Conservation (phyloP, 257 asterid genomes). For the Catharanthus roseus region DNA sequence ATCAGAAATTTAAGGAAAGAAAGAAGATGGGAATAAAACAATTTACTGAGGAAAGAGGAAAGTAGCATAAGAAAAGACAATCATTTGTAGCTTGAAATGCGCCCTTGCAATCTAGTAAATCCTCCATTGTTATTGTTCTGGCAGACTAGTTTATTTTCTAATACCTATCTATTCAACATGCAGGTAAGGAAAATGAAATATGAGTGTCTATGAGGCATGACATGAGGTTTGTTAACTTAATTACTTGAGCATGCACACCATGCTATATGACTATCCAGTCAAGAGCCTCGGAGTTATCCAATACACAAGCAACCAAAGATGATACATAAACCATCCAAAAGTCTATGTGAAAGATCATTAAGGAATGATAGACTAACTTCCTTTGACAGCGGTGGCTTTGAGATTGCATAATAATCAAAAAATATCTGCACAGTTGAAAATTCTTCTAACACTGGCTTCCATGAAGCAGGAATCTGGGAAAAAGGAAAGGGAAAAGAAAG, state of each 20-base stretch:
- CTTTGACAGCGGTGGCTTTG: constrained; percentile 80
- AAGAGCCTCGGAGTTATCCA: not conserved
- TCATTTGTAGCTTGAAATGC: not conserved
- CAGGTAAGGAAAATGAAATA: not conserved
- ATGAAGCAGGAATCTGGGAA: constrained; percentile 76
- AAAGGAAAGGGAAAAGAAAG: too few species aligned
- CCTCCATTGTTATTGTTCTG: not conserved
- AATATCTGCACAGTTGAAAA: constrained; percentile 78
- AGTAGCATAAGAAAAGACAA: not conserved
- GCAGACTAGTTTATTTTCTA: not conserved
- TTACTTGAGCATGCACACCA: not conserved
- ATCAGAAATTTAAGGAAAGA: not conserved
- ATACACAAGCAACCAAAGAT: not conserved
- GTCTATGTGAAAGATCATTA: not conserved
- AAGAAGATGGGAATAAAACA: not conserved
- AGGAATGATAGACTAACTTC: constrained; percentile 56
- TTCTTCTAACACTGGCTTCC: constrained; percentile 88
- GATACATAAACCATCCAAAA: not conserved
- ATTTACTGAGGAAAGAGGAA: not conserved
- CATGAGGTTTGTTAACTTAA: not conserved
- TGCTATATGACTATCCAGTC: not conserved
- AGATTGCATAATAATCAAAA: constrained; percentile 79
- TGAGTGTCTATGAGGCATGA: not conserved
- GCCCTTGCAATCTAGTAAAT: not conserved
- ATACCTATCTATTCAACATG: too few species aligned